These are phyloP conservation scores for Clathrospora elynae DNA, from an alignment of 2,329 filamentous ascomycete genomes.

Conservation along the genomic window DNA sequence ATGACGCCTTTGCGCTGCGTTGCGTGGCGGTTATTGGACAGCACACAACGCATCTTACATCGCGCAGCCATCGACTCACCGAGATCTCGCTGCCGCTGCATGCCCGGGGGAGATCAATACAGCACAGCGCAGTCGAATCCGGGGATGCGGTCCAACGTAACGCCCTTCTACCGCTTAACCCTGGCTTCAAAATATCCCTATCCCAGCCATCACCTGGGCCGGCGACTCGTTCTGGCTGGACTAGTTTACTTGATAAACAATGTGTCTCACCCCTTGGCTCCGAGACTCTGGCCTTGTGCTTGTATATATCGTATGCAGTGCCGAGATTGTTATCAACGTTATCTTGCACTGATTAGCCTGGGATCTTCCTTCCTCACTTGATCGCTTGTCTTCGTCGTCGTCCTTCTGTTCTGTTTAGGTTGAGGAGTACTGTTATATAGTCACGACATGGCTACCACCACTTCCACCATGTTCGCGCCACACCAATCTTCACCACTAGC, in stretches of 20 bases:
- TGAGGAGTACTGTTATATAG: background rate
- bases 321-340: conserved; percentile 37
- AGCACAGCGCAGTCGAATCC: conserved; percentile 34
- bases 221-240: conserved; percentile 20
- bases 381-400: conserved; percentile 16
- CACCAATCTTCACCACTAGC: conserved; percentile 29
- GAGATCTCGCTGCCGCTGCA: conserved; percentile 32
- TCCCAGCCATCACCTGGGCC: conserved; percentile 31
- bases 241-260: conserved; percentile 38
- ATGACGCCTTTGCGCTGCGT: conserved; percentile 26
- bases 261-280: conserved; percentile 42
- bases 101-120: conserved; percentile 28
- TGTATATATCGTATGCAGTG: conserved; percentile 41
- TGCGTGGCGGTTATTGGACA: conserved; percentile 30
- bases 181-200: conserved; percentile 28
- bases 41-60: conserved; percentile 21
- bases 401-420: conserved; percentile 10
- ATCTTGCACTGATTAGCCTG: conserved; percentile 25
- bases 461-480: conserved; percentile 26
- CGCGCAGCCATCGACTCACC: conserved; percentile 29
- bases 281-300: conserved; percentile 32
- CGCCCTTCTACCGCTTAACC: conserved; percentile 26
- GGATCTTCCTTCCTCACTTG: conserved; percentile 23
- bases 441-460: conserved; percentile 19
- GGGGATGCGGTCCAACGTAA: conserved; percentile 40